Percentiles rank a stretch among this genome's conserved stretches.
Evolutionary conservation across 768 basidiomycete genomes (phyloP).

Genomic region (Tulasnella sp.): DNA sequence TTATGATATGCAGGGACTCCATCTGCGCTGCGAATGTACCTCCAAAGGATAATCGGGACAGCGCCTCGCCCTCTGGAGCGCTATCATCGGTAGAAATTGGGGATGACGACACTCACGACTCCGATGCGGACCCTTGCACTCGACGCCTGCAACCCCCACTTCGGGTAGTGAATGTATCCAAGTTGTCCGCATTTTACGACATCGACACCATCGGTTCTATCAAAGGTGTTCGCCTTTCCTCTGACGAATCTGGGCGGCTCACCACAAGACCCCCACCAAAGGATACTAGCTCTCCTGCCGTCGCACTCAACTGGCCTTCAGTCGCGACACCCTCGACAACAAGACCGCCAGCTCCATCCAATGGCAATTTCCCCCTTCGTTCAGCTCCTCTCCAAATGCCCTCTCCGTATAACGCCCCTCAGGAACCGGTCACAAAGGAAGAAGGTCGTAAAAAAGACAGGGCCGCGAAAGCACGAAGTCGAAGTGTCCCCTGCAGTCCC

Average conservation of each 20-base stretch:
- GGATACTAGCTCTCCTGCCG: background rate
- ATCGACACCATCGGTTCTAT: background rate
- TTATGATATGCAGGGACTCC: conserved; percentile 20
- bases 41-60: background rate
- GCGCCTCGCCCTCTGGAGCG: background rate
- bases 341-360: background rate
- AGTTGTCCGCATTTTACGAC: conserved; percentile 30
- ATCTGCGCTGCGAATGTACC: conserved; percentile 20
- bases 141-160: conserved; percentile 32
- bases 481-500: conserved; percentile 30
- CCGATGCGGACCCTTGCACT: conserved; percentile 15
- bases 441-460: background rate
- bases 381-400: conserved; percentile 23
- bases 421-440: background rate
- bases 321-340: background rate
- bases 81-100: background rate
- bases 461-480: conserved; percentile 8
- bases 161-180: conserved; percentile 33
- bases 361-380: background rate
- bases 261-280: no score
- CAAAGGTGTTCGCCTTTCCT: background rate
- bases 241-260: conserved; percentile 14
- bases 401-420: background rate
- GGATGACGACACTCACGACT: background rate
- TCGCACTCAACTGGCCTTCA: background rate